A percentile compares a stretch with the other conserved stretches of the same genome.
These are phyloP conservation scores for Myxozyma neglecta DNA, from an alignment of 805 yeast genomes.

Conservation along the genomic window DNA sequence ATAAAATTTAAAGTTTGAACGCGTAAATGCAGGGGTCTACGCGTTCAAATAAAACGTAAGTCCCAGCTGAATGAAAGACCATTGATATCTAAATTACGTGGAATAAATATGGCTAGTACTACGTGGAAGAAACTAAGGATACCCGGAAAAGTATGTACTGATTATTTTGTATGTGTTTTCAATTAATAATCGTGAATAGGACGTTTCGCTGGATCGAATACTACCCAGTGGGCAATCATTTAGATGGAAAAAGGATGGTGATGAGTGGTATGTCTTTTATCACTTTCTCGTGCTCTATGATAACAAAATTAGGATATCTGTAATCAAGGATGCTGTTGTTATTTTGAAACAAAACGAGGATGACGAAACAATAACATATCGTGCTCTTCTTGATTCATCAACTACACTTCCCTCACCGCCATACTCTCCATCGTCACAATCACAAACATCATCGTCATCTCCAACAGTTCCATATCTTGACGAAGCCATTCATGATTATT, in stretches of 20 bases:
- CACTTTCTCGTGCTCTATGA: not conserved
- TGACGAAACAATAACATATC: conserved; percentile 51
- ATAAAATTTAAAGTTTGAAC: not conserved
- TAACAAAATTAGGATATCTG: conserved; percentile 49
- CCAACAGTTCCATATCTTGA: conserved; percentile 47
- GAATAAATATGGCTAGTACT: not conserved
- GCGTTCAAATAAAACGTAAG: not conserved
- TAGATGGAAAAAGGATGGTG: conserved; percentile 66
- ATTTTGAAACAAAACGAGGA: conserved; percentile 61
- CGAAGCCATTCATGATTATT: conserved; percentile 61
- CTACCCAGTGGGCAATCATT: conserved; percentile 85
- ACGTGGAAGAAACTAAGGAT: conserved; percentile 9
- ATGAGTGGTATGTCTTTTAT: conserved; percentile 47
- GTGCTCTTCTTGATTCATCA: conserved; percentile 43
- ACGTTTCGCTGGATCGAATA: conserved; percentile 62
- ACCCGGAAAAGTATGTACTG: conserved; percentile 6
- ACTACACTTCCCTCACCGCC: conserved; percentile 53
- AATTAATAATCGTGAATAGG: conserved; percentile 38
- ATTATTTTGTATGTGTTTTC: no score
- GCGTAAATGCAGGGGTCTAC: not conserved
- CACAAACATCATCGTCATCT: conserved; percentile 45
- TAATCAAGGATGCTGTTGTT: conserved; percentile 59
- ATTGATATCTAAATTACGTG: not conserved
- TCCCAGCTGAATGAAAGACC: no score
- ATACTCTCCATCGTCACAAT: conserved; percentile 8